Conservation (phyloP, 345 rosid species). For the Salix koriyanagi region DNA sequence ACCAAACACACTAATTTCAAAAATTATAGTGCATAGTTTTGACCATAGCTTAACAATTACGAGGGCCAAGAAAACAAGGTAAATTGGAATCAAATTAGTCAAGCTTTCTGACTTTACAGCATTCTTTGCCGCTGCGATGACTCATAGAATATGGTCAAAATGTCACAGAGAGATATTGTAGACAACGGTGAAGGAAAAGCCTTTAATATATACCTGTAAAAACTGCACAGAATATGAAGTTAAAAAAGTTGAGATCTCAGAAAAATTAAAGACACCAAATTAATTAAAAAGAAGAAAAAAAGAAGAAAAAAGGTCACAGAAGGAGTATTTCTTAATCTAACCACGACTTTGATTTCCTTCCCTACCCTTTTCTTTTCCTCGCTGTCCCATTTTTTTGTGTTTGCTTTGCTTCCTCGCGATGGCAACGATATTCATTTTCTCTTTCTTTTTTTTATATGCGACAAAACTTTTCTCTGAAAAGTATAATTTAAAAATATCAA, state of each 20-base stretch:
- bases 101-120: background rate
- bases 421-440: too few species aligned
- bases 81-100: background rate
- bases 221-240: too few species aligned
- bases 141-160: background rate
- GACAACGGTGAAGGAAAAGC: background rate
- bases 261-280: background rate
- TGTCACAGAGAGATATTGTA: background rate
- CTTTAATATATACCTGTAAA: too few species aligned
- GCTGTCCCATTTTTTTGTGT: background rate
- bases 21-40: background rate
- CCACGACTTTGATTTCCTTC: too few species aligned
- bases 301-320: background rate
- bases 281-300: too few species aligned
- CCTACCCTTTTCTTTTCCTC: background rate
- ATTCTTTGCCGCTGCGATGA: background rate
- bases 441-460: too few species aligned
- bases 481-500: too few species aligned
- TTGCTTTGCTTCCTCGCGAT: too few species aligned
- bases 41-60: background rate
- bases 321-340: background rate
- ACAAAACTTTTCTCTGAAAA: accelerated
- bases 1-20: too few species aligned
- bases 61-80: background rate
- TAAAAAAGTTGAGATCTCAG: too few species aligned